Evolutionary conservation across 306 rosid genomes (phyloP).

Genomic region (Cicer cuneatum): DNA sequence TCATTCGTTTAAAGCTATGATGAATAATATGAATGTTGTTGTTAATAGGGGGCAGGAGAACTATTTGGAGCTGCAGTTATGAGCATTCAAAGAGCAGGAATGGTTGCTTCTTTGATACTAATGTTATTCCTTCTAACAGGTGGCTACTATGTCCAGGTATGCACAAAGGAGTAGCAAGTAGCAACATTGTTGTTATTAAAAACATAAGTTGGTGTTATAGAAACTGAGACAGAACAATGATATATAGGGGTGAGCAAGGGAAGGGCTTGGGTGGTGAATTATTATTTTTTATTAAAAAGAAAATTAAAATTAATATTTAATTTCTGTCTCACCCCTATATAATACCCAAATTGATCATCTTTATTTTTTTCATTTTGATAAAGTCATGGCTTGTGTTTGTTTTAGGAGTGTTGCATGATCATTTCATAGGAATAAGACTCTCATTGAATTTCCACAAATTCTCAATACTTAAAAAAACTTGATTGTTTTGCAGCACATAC

Average conservation of each 20-base stretch:
- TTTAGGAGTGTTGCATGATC: too few species aligned
- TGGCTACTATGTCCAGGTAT: slow-evolving; percentile 96
- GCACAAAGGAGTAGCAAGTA: neutral
- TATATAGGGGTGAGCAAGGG: too few species aligned
- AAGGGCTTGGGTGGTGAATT: too few species aligned
- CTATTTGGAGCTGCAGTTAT: slow-evolving; percentile 93
- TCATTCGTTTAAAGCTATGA: slow-evolving; percentile 24
- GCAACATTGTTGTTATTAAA: neutral
- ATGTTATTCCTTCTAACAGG: slow-evolving; percentile 97
- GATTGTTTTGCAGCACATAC: slow-evolving; percentile 78
- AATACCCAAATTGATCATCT: neutral
- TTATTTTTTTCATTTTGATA: slow-evolving; percentile 5
- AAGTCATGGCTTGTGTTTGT: neutral
- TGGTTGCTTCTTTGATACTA: slow-evolving; percentile 87
- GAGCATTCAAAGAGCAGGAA: slow-evolving; percentile 90
- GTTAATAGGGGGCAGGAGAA: slow-evolving; percentile 88
- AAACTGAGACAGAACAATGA: neutral
- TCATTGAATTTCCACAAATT: too few species aligned
- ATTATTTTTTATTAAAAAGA: too few species aligned
- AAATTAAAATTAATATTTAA: too few species aligned
- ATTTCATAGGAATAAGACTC: too few species aligned
- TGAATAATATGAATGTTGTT: neutral
- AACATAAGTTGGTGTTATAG: neutral
- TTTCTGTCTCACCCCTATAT: too few species aligned
- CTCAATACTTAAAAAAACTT: neutral